Evolutionary conservation across 306 rosid genomes (phyloP), one percentile per base, ranked within the genome.

Genomic region (Inga oerstediana): DNA sequence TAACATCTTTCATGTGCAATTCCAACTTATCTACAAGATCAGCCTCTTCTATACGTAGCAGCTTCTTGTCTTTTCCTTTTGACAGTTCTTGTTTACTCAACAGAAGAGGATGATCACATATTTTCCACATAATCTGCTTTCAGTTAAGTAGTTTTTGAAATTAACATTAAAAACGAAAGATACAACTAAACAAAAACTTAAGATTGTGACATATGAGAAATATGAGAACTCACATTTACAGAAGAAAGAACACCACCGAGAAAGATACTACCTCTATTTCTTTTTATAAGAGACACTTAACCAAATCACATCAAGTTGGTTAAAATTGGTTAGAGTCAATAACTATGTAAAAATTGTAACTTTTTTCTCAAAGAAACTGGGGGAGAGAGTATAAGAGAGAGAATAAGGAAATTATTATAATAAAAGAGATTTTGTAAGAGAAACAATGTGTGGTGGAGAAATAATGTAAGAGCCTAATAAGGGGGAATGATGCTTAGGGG

Each of bases 101-200:
- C 64, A 95, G 73, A 78, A 92, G 94, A 58, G 98, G 97, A 90
- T 95, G 98, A 81, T 93, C 97, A 80, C 97, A 93, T 85, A 95
- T 93, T 89, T 95, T 95, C 89, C 92, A 93, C 80, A 95, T 82
- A 82, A 95, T 92, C 98, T 95, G 87, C n/a, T 44, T 35, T 65
- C 78, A 43, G 39, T 80, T 75, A 19, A 20, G 67, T 79, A 39
- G 74, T 61, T 68, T 69, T 62, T 74, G 39, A 45, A 77, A 52
- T 84, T 45, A 51, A 73, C 78, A 44, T 22, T 2, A 45, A 45
- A 51, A 78, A 34, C 32, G 34, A 56, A 81, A 64, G 72, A 14
- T 22, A 34, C 39, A 48, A 17, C 8, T 10, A 69, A 64, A 37
- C n/a, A 45, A 67, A 67, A 66, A 32, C 45, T 44, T 19, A 17